Conservation (phyloP, 1,284 basidiomycete genomes). For the Cryptococcus hybrid region DNA sequence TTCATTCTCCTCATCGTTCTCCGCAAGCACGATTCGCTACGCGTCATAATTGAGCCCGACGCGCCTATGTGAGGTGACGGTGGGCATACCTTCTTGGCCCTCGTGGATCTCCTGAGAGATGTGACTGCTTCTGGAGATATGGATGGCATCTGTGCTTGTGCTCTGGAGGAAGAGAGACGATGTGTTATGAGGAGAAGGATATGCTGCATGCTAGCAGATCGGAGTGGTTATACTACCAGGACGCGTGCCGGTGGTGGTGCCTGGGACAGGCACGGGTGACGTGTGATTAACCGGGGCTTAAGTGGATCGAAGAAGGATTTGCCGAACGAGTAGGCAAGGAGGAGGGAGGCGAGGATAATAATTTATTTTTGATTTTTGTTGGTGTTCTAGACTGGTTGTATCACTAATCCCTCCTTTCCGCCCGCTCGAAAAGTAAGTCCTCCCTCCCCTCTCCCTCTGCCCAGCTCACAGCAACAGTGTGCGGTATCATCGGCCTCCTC, state of each 20-base stretch:
- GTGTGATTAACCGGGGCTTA: not conserved
- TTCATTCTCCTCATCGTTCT: slow-evolving; percentile 2
- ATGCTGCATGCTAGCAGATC: no score
- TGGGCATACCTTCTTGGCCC: slow-evolving; percentile 3
- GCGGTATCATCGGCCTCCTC: slow-evolving; percentile 82
- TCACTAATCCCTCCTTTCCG: not conserved
- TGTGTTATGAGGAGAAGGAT: no score
- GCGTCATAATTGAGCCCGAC: no score
- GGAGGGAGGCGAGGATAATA: no score
- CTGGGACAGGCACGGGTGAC: no score
- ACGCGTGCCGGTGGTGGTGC: no score
- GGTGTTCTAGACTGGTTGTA: slow-evolving; percentile 3
- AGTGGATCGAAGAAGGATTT: not conserved
- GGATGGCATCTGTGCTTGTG: not conserved
- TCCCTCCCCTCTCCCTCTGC: not conserved
- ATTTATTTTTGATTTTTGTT: not conserved
- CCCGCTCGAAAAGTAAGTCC: not conserved
- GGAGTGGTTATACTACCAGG: no score
- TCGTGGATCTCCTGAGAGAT: slow-evolving; percentile 5
- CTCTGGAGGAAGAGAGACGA: no score
- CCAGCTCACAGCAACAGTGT: slow-evolving; percentile 55
- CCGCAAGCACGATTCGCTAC: not conserved
- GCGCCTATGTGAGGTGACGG: not conserved
- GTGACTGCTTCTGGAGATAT: slow-evolving; percentile 4
- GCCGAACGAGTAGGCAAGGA: not conserved